Evolutionary conservation across 345 rosid genomes (phyloP).

Genomic region (Xanthoceras sorbifolium): DNA sequence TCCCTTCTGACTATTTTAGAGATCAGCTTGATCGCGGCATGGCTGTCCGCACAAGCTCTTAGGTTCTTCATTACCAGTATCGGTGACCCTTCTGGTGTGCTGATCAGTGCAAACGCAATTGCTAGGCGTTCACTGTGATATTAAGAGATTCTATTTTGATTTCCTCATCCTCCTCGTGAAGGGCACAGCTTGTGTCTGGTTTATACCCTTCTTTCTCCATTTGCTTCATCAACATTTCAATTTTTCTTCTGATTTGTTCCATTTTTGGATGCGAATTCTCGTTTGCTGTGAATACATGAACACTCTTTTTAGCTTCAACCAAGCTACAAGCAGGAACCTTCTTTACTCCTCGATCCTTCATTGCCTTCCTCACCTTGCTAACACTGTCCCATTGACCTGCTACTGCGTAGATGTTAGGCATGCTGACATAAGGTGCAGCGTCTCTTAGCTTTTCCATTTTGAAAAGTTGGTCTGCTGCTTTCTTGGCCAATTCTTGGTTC

Average conservation of each 20-base stretch:
- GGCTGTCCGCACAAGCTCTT: constrained; percentile 84
- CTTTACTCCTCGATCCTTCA: constrained; percentile 74
- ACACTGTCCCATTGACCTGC: constrained; percentile 78
- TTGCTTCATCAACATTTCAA: constrained; percentile 49
- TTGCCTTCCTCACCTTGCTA: constrained; percentile 64
- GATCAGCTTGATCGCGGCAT: constrained; percentile 80
- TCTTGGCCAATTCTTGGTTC: constrained; percentile 64
- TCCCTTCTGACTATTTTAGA: constrained; percentile 75
- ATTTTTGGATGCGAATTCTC: constrained; percentile 61
- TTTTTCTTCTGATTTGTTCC: constrained; percentile 51
- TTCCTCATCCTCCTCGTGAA: constrained; percentile 63
- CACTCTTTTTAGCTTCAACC: constrained; percentile 71
- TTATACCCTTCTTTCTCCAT: constrained; percentile 72
- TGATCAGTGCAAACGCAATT: constrained; percentile 79
- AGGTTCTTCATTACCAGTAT: constrained; percentile 84
- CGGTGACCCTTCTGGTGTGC: constrained; percentile 70
- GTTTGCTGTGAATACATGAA: constrained; percentile 65
- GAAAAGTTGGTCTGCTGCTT: constrained; percentile 70
- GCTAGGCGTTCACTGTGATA: constrained; percentile 84
- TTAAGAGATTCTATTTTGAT: constrained; percentile 66
- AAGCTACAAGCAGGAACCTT: constrained; percentile 81
- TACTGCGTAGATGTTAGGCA: constrained; percentile 81
- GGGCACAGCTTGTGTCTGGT: constrained; percentile 74
- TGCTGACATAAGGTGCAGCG: constrained; percentile 75
- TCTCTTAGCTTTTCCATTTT: constrained; percentile 73